These are phyloP conservation scores for Fusarium heterosporum DNA, from an alignment of 2,329 filamentous ascomycete genomes.

Conservation along the genomic window DNA sequence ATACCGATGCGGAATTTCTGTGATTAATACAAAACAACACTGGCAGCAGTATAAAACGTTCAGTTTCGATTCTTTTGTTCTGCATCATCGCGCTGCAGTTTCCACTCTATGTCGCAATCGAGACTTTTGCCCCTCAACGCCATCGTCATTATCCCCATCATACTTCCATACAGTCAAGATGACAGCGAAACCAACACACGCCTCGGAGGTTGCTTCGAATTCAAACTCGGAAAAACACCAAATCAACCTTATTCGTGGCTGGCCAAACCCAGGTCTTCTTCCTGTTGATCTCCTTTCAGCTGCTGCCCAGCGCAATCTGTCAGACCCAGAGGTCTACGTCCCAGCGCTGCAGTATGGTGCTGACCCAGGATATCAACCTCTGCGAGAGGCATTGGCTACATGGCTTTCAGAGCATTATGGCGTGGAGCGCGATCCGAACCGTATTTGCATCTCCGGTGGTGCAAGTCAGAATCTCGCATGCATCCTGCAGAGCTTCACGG, in stretches of 20 bases:
- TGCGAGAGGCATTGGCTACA: constrained; percentile 73
- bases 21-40: not conserved
- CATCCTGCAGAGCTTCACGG: constrained; percentile 82
- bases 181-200: constrained; percentile 20
- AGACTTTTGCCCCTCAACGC: constrained; percentile 18
- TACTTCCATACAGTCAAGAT: constrained; percentile 4
- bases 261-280: constrained; percentile 73
- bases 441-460: constrained; percentile 86
- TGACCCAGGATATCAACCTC: constrained; percentile 77
- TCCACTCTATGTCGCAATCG: constrained; percentile 7
- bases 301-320: constrained; percentile 71
- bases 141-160: constrained; percentile 9
- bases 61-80: not conserved
- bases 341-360: constrained; percentile 83
- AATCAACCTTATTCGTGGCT: constrained; percentile 76
- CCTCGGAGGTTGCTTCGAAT: constrained; percentile 38
- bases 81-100: not conserved
- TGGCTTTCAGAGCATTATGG: constrained; percentile 77
- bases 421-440: constrained; percentile 58
- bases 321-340: constrained; percentile 66
- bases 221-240: constrained; percentile 50
- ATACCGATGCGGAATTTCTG: not conserved
- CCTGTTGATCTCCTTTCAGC: constrained; percentile 71
- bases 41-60: not conserved
- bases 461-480: constrained; percentile 86